Conservation (phyloP, 352 stramenopile species). For the Phytophthora capsici region DNA sequence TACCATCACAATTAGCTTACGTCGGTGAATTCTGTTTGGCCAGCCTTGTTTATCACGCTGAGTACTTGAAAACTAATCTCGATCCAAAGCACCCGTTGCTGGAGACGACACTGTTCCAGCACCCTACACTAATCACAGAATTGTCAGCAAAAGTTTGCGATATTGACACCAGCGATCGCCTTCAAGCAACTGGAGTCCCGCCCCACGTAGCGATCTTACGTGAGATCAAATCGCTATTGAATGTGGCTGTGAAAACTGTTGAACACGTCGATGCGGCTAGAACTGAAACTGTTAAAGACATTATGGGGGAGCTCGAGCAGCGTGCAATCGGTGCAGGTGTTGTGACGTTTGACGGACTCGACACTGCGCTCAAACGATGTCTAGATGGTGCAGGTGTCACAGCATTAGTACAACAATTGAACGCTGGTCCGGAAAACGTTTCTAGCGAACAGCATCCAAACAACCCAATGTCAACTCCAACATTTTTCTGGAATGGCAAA, state of each 20-base stretch:
- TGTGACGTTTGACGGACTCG: conserved; percentile 13
- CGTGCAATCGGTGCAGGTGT: conserved; percentile 19
- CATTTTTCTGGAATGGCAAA: conserved; percentile 3
- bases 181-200: conserved; percentile 18
- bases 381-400: background rate
- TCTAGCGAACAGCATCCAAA: too few relatives aligned
- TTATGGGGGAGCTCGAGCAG: conserved; percentile 15
- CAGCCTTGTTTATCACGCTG: conserved; percentile 10
- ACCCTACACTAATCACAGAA: background rate
- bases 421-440: background rate
- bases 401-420: too few relatives aligned
- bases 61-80: conserved; percentile 7
- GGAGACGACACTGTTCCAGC: conserved; percentile 12
- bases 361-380: conserved; percentile 4
- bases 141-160: background rate
- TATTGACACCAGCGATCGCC: background rate
- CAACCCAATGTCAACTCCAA: background rate
- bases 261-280: conserved; percentile 7
- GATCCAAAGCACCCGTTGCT: background rate
- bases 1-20: conserved; percentile 3
- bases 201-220: conserved; percentile 18
- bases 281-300: conserved; percentile 3
- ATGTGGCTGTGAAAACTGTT: conserved; percentile 1
- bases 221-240: conserved; percentile 15
- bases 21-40: conserved; percentile 21